These are phyloP conservation scores for Mercurialis annua DNA, from an alignment of 345 rosid genomes.

Conservation along the genomic window DNA sequence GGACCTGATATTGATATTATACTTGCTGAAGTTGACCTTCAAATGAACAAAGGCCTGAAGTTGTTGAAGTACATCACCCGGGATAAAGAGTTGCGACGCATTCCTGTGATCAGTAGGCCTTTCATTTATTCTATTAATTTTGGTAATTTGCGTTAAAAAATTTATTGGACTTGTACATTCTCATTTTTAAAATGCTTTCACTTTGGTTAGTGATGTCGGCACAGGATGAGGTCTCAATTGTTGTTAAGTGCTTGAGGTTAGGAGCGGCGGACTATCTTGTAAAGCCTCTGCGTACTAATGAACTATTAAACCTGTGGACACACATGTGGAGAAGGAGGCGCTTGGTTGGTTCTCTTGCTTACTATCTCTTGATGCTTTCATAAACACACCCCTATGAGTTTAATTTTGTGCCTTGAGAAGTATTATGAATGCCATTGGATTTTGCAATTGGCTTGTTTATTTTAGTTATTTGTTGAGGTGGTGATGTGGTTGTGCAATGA, in stretches of 20 bases:
- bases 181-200: constrained; percentile 12
- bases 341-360: constrained; percentile 38
- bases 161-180: constrained; percentile 1
- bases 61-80: constrained; percentile 84
- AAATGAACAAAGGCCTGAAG: constrained; percentile 93
- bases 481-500: background rate
- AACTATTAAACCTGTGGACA: constrained; percentile 76
- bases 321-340: constrained; percentile 77
- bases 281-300: constrained; percentile 78
- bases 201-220: constrained; percentile 71
- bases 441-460: background rate
- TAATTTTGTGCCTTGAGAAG: background rate
- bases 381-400: background rate
- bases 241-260: constrained; percentile 76
- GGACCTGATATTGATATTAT: constrained; percentile 93
- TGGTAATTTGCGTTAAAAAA: background rate
- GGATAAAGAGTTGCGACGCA: constrained; percentile 74
- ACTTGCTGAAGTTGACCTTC: constrained; percentile 95
- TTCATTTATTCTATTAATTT: background rate
- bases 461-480: background rate
- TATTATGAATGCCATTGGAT: background rate
- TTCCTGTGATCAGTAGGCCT: constrained; percentile 95
- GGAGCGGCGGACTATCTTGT: constrained; percentile 93
- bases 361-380: background rate
- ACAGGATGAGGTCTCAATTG: constrained; percentile 74